Percentiles rank a stretch among this genome's conserved stretches.
Evolutionary conservation across 2,329 filamentous ascomycete genomes (phyloP).

Genomic region (Mycocentrospora acerina): DNA sequence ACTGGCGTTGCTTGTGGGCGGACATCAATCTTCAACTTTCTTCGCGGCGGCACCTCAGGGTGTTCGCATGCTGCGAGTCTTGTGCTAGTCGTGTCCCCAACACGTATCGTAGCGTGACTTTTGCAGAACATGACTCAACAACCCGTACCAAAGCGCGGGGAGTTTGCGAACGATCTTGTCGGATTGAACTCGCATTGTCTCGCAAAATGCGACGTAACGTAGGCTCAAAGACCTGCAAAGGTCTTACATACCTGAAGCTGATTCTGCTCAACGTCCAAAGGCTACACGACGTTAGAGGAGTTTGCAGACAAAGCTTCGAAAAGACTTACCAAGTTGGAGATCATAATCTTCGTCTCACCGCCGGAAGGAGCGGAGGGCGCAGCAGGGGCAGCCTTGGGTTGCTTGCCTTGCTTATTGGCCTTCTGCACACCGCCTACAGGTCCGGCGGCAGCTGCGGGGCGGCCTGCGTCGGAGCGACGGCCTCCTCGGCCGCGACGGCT

Average conservation of each 20-base stretch:
- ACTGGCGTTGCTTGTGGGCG: slow-evolving; percentile 12
- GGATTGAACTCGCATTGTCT: slow-evolving; percentile 38
- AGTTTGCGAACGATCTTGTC: slow-evolving; percentile 22
- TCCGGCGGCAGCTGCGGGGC: slow-evolving; percentile 60
- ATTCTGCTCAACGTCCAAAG: slow-evolving; percentile 91
- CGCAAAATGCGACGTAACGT: slow-evolving; percentile 31
- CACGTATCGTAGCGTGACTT: slow-evolving; percentile 30
- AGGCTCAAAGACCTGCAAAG: slow-evolving; percentile 54
- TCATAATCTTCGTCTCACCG: slow-evolving; percentile 93
- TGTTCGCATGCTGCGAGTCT: slow-evolving; percentile 37
- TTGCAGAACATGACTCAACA: slow-evolving; percentile 30
- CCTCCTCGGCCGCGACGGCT: slow-evolving; percentile 50
- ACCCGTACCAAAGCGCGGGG: slow-evolving; percentile 21
- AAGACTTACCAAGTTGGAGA: slow-evolving; percentile 89
- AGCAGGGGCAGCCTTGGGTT: slow-evolving; percentile 62
- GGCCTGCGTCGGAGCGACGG: slow-evolving; percentile 49
- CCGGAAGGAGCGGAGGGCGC: slow-evolving; percentile 61
- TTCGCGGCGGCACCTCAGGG: slow-evolving; percentile 25
- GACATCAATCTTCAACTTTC: slow-evolving; percentile 27
- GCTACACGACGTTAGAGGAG: slow-evolving; percentile 63
- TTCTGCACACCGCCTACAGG: slow-evolving; percentile 88
- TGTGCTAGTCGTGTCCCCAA: slow-evolving; percentile 33
- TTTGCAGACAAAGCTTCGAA: slow-evolving; percentile 4
- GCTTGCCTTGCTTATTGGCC: slow-evolving; percentile 62
- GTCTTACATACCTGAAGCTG: slow-evolving; percentile 99